Conservation (phyloP, 371 early-diverging fungal species). For the Mortierella sp. region DNA sequence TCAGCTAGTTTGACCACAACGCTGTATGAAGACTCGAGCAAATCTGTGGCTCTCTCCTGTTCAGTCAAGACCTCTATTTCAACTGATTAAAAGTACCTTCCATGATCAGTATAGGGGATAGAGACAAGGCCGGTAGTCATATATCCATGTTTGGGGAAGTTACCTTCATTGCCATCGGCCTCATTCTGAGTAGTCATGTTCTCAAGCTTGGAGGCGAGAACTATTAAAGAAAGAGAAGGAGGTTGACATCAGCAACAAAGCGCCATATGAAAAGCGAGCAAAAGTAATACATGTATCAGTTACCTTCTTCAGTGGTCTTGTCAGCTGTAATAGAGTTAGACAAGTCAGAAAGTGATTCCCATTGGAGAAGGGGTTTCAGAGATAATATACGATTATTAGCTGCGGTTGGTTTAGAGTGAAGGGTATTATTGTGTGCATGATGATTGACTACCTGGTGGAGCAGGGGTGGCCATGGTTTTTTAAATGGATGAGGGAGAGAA, state of each 20-base stretch:
- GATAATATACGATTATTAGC: background rate
- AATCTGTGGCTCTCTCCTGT: constrained; percentile 52
- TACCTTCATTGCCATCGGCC: constrained; percentile 23
- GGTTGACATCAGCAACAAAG: background rate
- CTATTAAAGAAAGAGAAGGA: constrained; percentile 1
- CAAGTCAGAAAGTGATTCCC: too few relatives aligned
- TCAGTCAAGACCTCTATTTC: constrained; percentile 32
- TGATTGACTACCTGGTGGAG: constrained; percentile 14
- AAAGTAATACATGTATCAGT: background rate
- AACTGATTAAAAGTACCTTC: background rate
- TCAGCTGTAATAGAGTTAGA: background rate
- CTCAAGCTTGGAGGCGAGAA: constrained; percentile 20
- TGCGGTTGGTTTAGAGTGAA: background rate
- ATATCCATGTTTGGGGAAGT: background rate
- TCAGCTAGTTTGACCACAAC: constrained; percentile 87
- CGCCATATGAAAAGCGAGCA: background rate
- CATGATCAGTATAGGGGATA: background rate
- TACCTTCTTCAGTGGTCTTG: background rate
- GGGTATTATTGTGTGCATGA: background rate
- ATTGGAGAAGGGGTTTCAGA: too few relatives aligned
- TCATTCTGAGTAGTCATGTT: constrained; percentile 4
- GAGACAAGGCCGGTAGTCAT: background rate
- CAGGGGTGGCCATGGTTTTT: constrained; percentile 11
- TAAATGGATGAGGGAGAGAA: background rate
- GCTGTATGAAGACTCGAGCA: constrained; percentile 72